Evolutionary conservation across 78 protist genomes (phyloP), one percentile per base, ranked within the genome.

Genomic region (Capsaspora owczarzaki): DNA sequence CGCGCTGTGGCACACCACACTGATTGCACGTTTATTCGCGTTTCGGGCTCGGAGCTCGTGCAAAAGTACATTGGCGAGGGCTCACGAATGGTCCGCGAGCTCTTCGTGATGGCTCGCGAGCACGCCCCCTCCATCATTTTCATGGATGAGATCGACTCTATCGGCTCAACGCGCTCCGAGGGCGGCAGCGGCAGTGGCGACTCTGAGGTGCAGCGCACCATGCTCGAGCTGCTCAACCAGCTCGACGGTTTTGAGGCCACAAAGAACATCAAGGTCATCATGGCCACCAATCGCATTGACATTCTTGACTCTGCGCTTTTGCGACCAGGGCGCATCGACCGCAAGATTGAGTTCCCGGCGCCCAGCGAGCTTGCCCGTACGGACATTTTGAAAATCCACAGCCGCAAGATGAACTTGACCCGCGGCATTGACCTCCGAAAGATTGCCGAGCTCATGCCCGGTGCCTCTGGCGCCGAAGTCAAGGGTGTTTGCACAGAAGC

Each of bases 1-100:
- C 89, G 99, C 25, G 99, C 99, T 1, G 99, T 98, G 16, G 99
- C 99, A 1, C 99, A 96, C 75, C 99, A 97, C 91, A 98, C 99
- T 2, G 98, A 96, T 53, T 98, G 99, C 84, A 87, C 95, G 4
- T 98, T 98, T 81, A 97, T 98, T 80, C 90, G 99, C 19, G 99
- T 98, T 38, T 88, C 95, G 29, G 99, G 99, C 42, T 81, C 96
- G 0, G 99, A 98, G 83, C 93, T 98, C 53, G 99, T 98, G 61
- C 99, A 98, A 80, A 98, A 98, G 84, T 98, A 98, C 93, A 98
- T 98, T 56, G 99, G 99, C 51, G 99, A 98, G 81, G 98, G 99
- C 35, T 82, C 97, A 22, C 90, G 99, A 43, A 95, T 98, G 98
- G 99, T 98, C 20, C 89, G 99, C n/a, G 99, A 98, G 86, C 90